Evolutionary conservation across 208 protist genomes (phyloP).

Genomic region (Phytomonas serpens): DNA sequence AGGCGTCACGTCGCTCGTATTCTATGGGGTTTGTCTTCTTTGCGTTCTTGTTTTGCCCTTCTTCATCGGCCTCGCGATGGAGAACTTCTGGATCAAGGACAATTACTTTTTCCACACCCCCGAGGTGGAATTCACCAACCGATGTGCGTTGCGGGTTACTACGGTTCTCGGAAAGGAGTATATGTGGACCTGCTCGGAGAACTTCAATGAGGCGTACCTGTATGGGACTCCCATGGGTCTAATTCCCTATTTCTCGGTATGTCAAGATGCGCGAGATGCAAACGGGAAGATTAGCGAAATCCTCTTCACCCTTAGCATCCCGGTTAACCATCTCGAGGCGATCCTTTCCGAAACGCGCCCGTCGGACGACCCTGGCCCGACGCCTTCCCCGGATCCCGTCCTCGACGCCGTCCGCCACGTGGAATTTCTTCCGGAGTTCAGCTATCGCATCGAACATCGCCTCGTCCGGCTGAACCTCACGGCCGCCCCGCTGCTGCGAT

Average conservation of each 20-base stretch:
- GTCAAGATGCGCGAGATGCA: conserved; percentile 35
- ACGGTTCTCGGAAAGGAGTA: conserved; percentile 55
- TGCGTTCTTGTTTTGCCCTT: conserved; percentile 42
- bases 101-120: conserved; percentile 46
- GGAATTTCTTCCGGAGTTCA: conserved; percentile 67
- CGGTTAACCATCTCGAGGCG: conserved; percentile 18
- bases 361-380: conserved; percentile 1
- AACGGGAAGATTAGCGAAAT: conserved; percentile 28
- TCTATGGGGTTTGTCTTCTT: conserved; percentile 56
- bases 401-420: conserved; percentile 40
- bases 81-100: conserved; percentile 67
- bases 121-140: conserved; percentile 40
- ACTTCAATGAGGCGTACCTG: conserved; percentile 37
- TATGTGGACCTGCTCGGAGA: conserved; percentile 67
- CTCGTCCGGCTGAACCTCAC: conserved; percentile 54
- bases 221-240: conserved; percentile 25
- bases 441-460: conserved; percentile 42
- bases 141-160: conserved; percentile 45
- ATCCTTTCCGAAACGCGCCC: conserved; percentile 8
- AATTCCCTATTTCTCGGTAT: conserved; percentile 48
- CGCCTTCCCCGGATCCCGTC: conserved; percentile 14
- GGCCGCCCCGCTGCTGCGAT: conserved; percentile 53
- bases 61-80: conserved; percentile 54
- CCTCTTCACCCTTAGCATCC: conserved; percentile 47
- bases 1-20: conserved; percentile 43